These are phyloP conservation scores for Penicillium canescens DNA, from an alignment of 495 filamentous ascomycete species.

Conservation along the genomic window DNA sequence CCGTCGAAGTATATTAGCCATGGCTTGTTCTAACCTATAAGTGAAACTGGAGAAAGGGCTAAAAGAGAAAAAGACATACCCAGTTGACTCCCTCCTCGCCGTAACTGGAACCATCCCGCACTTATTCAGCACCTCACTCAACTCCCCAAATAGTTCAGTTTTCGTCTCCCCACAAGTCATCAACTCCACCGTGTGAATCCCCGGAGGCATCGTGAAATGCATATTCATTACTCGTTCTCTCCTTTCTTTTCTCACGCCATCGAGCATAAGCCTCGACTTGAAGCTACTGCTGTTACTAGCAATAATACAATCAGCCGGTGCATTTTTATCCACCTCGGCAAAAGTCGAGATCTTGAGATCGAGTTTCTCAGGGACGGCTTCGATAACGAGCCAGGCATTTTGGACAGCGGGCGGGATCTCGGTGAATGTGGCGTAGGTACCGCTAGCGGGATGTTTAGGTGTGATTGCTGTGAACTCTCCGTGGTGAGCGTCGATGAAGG, in stretches of 20 bases:
- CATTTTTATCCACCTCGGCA: conserved; percentile 40
- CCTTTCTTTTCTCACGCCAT: too few relatives aligned
- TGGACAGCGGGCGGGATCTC: conserved; percentile 23
- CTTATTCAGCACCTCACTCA: too few relatives aligned
- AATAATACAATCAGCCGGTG: conserved; percentile 46
- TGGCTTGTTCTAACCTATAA: too few relatives aligned
- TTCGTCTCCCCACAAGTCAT: conserved; percentile 56
- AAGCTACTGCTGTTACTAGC: conserved; percentile 42
- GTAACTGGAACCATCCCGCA: conserved; percentile 40
- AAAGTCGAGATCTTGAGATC: conserved; percentile 48
- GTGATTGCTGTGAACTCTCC: conserved; percentile 30
- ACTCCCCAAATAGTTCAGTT: too few relatives aligned
- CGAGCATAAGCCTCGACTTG: conserved; percentile 31
- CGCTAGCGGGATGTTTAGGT: too few relatives aligned
- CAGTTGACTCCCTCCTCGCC: conserved; percentile 47
- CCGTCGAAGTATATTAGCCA: too few relatives aligned
- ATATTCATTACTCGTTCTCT: too few relatives aligned
- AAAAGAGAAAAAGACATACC: conserved; percentile 34
- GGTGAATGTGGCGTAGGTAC: too few relatives aligned
- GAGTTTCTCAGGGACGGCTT: conserved; percentile 53
- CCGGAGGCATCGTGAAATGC: conserved; percentile 57
- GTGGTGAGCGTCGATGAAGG: conserved; percentile 37
- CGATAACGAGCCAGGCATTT: conserved; percentile 46
- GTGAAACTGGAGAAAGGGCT: too few relatives aligned
- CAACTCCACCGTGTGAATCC: conserved; percentile 48